Base-by-base conservation (phyloP, 2,329 filamentous ascomycete genomes). In the Exophiala spinifera region DNA sequence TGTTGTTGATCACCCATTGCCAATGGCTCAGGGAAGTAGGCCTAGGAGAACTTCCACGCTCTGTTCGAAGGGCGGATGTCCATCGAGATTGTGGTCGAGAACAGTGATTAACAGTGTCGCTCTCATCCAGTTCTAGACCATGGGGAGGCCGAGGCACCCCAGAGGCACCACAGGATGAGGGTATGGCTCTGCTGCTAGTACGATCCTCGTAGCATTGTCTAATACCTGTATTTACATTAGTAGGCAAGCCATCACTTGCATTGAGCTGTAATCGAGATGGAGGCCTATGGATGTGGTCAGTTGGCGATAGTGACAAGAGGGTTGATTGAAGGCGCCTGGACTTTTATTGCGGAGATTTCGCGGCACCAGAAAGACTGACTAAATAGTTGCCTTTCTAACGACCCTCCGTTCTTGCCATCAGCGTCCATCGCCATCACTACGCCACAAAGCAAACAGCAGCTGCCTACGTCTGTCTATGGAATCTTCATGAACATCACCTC, bases 171-270 rank as follows among this genome's bases (percentile, higher is more conserved):
- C 5, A 31, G 28, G 28, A 11, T 31, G 8, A 11, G 6, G 3
- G 6, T 31, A 7, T 31, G 4, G 3, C 10, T 6, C 11, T 3
- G 4, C 7, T 42, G 15, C 7, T 19, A 19, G 4, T 14, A 44
- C 3, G 42, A 28, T 25, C 21, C 20, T 25, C 23, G 23, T 20
- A 44, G n/a, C 42, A 44, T 44, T n/a, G 5, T 25, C n/a, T 15
- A 1, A 21, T n/a, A 36, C 42, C 53, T 56, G 46, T 59, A 53
- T 42, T 25, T 39, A 57, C 55, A 48, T 60, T 55, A 57, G 54
- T 52, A 31, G 45, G 45, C 51, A 55, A 53, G 57, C 44, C 57
- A 53, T 60, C 51, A 43, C 54, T 56, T 55, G 51, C 46, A 47
- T 33, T 25, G 21, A 51, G 46, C 20, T 19, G 36, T 25, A 19